Evolutionary conservation across 83 land plant species (phyloP).

Genomic region (Larix sibirica): DNA sequence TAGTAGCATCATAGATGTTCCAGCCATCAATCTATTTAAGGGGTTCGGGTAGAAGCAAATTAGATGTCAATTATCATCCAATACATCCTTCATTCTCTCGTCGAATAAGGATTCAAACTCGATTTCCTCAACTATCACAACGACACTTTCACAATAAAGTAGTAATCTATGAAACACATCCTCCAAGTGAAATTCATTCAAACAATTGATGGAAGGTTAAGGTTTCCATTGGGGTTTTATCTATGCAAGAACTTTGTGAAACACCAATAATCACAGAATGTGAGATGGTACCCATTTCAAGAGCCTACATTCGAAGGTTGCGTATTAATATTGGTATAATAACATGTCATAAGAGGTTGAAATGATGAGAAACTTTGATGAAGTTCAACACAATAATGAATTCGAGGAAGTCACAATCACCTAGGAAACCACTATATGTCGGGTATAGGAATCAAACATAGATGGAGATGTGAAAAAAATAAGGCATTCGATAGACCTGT

Average conservation of each 20-base stretch:
- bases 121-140: no score
- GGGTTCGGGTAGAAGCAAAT: no score
- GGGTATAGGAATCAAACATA: conserved; percentile 20
- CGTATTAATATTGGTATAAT: not conserved
- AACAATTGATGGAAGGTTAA: conserved; percentile 93
- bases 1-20: no score
- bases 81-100: no score
- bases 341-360: not conserved
- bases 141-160: no score
- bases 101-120: no score
- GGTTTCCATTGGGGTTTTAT: conserved; percentile 78
- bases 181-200: conserved; percentile 92
- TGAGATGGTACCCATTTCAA: conserved; percentile 45
- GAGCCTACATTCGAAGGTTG: no score
- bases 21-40: no score
- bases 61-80: no score
- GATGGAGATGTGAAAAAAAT: conserved; percentile 19
- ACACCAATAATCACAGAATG: conserved; percentile 90
- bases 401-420: conserved; percentile 25
- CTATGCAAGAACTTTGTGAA: conserved; percentile 85
- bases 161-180: conserved; percentile 76
- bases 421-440: conserved; percentile 90
- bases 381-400: not conserved
- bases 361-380: not conserved
- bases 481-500: no score